These are phyloP conservation scores for Aspergillus ochraceoroseus DNA, from an alignment of 2,329 filamentous ascomycete species.

Conservation along the genomic window DNA sequence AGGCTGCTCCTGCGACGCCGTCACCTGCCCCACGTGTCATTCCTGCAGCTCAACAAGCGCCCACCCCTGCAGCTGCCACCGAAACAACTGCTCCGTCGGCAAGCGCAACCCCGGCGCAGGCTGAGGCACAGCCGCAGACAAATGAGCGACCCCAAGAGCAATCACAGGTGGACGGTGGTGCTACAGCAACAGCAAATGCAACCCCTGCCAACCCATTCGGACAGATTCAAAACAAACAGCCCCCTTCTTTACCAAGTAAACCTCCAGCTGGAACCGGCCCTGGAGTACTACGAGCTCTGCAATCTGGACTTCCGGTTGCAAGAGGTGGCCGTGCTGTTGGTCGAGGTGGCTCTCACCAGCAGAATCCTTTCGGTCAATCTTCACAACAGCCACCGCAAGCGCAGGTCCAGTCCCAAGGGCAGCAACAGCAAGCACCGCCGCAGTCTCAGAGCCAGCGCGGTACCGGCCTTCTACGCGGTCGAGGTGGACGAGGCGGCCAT, in stretches of 20 bases:
- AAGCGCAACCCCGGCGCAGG: constrained; percentile 9
- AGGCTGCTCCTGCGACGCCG: constrained; percentile 11
- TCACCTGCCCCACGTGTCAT: constrained; percentile 9
- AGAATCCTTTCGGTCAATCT: constrained; percentile 28
- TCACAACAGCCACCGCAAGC: constrained; percentile 23
- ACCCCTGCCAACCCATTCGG: constrained; percentile 26
- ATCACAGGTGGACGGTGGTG: constrained; percentile 17
- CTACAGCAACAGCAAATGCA: constrained; percentile 10
- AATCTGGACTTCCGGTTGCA: constrained; percentile 45
- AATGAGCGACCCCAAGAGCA: constrained; percentile 18
- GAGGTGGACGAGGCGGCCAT: constrained; percentile 39
- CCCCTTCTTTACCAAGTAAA: constrained; percentile 30
- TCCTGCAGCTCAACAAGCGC: constrained; percentile 7
- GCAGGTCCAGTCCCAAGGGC: constrained; percentile 25
- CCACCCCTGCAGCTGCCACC: constrained; percentile 5
- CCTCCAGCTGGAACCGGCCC: constrained; percentile 37
- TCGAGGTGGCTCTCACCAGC: constrained; percentile 34
- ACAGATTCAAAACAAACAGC: constrained; percentile 24
- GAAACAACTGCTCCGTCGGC: constrained; percentile 1
- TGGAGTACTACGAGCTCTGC: constrained; percentile 41
- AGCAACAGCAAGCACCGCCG: constrained; percentile 24
- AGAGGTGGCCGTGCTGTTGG: constrained; percentile 41
- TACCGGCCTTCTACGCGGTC: constrained; percentile 43
- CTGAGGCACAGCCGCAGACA: constrained; percentile 14
- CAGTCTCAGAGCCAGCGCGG: constrained; percentile 33